Evolutionary conservation across 129 eudicot species (phyloP), one percentile per base, ranked within the genome.

Genomic region (Artemisia annua): DNA sequence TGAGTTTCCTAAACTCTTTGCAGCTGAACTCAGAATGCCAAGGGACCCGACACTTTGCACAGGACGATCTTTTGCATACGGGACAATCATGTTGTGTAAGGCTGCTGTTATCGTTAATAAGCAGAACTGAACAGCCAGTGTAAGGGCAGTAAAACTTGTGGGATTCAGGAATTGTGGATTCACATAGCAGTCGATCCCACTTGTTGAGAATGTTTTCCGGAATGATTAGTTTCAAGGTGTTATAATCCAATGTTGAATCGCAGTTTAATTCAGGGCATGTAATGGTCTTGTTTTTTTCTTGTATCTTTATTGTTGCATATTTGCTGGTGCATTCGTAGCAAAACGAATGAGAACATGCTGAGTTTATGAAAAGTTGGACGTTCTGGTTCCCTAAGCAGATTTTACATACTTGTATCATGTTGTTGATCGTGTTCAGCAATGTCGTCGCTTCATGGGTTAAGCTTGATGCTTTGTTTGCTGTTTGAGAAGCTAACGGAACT

Each of bases 1-100:
- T 75, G 67, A 86, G 68, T 62, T 74, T 83, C 78, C 51, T 52
- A 63, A 80, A 83, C 63, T 83, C 86, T 43, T 83, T 26, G 70
- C 91, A 86, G 0, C 80, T 78, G 35, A 86, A 80, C 63, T 83
- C 84, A 2, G 82, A 50, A 75, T 83, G 88, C 91, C 91, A 86
- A 1, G 87, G 87, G 17, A 86, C 91, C 11, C 77, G 82, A 48
- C 91, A 86, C 24, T 9, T 46, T 3, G 81, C 91, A 53, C 91
- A 86, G 39, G 83, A 77, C 10, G 63, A 43, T 26, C 91, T 69
- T 53, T 35, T 59, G 71, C 91, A 86, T 2, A 54, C 35, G 1
- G 85, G 85, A 50, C 87, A 83, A 18, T 73, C 58, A 3, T 57
- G 75, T 32, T 80, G 65, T 0, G 75, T 63, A 13, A 74, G 62